These are phyloP conservation scores for Phytophthora tubulina DNA, from an alignment of 352 stramenopile genomes.

Conservation along the genomic window DNA sequence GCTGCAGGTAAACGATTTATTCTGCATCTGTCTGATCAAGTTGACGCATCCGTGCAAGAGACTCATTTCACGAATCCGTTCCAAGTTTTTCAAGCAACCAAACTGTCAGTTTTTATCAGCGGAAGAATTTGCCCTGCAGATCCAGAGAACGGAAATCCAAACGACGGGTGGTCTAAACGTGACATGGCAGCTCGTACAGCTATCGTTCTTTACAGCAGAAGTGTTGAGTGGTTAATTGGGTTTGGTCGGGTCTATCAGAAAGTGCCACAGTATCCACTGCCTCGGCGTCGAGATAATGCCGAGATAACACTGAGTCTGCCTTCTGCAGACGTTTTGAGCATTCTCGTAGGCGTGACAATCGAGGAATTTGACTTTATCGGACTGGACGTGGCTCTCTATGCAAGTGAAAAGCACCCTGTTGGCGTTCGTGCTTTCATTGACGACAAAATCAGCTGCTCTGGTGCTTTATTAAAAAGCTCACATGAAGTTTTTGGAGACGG, in stretches of 20 bases:
- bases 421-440: conserved; percentile 79
- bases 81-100: conserved; percentile 44
- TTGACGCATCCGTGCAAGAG: neutral
- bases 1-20: conserved; percentile 19
- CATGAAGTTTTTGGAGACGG: conserved; percentile 37
- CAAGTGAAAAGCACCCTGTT: conserved; percentile 72
- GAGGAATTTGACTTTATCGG: conserved; percentile 71
- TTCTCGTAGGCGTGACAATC: conserved; percentile 58
- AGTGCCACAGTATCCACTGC: conserved; percentile 41
- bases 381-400: conserved; percentile 76
- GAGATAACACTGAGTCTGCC: conserved; percentile 1
- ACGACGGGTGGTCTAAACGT: conserved; percentile 51
- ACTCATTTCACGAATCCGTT: conserved; percentile 15
- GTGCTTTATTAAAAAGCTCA: conserved; percentile 46
- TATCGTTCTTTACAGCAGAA: conserved; percentile 79
- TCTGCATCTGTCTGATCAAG: neutral
- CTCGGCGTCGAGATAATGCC: conserved; percentile 18
- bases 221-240: conserved; percentile 78
- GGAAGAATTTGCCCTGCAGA: conserved; percentile 51
- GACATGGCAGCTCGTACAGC: conserved; percentile 66
- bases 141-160: conserved; percentile 22
- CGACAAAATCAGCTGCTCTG: conserved; percentile 59
- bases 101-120: conserved; percentile 54
- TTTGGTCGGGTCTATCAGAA: conserved; percentile 63
- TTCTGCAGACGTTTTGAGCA: conserved; percentile 24